Percentiles rank a stretch among this genome's conserved stretches.
Evolutionary conservation across 2,329 filamentous ascomycete genomes (phyloP).

Genomic region (Trichoderma lentiforme): DNA sequence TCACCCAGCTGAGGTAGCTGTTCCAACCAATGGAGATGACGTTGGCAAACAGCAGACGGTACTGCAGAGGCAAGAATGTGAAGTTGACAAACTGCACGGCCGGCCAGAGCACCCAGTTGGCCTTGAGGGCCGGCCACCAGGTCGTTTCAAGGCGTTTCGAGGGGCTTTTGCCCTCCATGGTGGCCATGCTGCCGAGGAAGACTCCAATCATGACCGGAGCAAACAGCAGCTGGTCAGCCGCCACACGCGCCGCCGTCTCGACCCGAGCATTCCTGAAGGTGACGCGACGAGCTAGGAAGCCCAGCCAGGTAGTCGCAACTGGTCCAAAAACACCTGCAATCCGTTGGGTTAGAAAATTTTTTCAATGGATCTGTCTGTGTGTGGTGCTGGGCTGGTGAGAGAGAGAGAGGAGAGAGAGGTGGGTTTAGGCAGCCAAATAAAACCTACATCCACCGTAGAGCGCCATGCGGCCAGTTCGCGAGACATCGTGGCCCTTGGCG

Average conservation of each 20-base stretch:
- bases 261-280: constrained; percentile 59
- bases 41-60: constrained; percentile 84
- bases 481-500: constrained; percentile 68
- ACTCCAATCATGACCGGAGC: constrained; percentile 77
- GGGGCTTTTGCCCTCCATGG: constrained; percentile 64
- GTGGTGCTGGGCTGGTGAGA: neutral
- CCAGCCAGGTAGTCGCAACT: constrained; percentile 82
- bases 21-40: constrained; percentile 68
- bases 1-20: constrained; percentile 61
- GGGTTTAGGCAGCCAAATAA: neutral
- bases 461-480: constrained; percentile 73
- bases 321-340: constrained; percentile 75
- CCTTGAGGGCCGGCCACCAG: constrained; percentile 68
- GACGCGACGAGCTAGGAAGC: constrained; percentile 69
- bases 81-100: constrained; percentile 84
- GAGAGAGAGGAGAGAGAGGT: constrained; percentile 3
- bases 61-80: constrained; percentile 76
- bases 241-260: constrained; percentile 75
- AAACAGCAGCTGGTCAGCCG: constrained; percentile 76
- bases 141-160: constrained; percentile 67
- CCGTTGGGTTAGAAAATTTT: neutral
- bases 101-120: constrained; percentile 90
- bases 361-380: neutral
- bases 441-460: constrained; percentile 71
- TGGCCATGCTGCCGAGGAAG: constrained; percentile 82